These are phyloP conservation scores for Yamadazyma membranifaciens DNA, from an alignment of 1,139 yeast genomes.

Conservation along the genomic window DNA sequence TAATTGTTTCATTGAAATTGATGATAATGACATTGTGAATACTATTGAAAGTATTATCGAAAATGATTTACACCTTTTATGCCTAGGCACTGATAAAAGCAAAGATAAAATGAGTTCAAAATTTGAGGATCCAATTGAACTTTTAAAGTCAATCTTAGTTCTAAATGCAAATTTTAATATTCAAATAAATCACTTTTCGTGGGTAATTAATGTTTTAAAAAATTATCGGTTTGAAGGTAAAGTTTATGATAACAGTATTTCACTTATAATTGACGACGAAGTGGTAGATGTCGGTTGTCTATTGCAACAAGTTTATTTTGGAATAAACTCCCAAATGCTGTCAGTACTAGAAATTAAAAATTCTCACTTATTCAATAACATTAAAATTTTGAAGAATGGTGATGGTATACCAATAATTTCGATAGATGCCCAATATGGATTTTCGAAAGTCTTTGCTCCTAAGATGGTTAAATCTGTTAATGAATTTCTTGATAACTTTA, in stretches of 20 bases:
- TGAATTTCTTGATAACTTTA: conserved; percentile 15
- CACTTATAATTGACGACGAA: conserved; percentile 15
- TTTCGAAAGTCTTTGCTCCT: conserved; percentile 32
- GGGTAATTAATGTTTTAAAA: conserved; percentile 20
- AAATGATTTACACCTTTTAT: conserved; percentile 4
- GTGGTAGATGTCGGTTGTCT: conserved; percentile 18
- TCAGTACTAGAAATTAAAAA: conserved; percentile 28
- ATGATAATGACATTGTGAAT: conserved; percentile 1
- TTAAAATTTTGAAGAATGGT: conserved; percentile 17
- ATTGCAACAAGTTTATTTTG: conserved; percentile 21
- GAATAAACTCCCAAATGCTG: conserved; percentile 10
- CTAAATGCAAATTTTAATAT: conserved; percentile 16
- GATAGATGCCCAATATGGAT: conserved; percentile 28
- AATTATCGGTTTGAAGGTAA: conserved; percentile 16
- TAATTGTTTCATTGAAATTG: conserved; percentile 5
- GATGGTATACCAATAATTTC: conserved; percentile 19
- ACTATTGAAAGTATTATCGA: conserved; percentile 2
- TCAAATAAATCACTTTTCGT: conserved; percentile 21
- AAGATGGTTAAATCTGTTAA: conserved; percentile 24
- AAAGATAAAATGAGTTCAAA: neutral
- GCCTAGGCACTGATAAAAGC: neutral
- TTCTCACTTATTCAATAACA: conserved; percentile 25
- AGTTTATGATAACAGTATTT: conserved; percentile 20
- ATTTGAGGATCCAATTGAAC: neutral
- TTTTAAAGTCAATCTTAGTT: neutral